These are phyloP conservation scores for Thraustochytrium striatum DNA, from an alignment of 352 stramenopile genomes.

Conservation along the genomic window DNA sequence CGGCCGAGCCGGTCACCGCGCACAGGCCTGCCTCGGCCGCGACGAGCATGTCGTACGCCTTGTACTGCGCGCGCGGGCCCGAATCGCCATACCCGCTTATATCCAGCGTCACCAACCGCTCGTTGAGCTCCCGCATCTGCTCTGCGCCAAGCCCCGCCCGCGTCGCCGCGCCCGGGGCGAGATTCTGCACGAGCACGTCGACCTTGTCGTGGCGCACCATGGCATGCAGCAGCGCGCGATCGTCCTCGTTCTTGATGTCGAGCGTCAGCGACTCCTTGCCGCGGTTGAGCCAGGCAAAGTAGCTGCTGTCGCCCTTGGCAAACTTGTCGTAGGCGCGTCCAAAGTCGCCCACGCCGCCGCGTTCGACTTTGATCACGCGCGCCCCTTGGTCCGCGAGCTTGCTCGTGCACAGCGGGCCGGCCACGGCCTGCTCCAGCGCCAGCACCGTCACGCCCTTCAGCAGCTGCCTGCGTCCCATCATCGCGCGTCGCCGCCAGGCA, in stretches of 20 bases:
- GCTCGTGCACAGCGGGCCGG: conserved; percentile 46
- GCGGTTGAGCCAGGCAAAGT: conserved; percentile 49
- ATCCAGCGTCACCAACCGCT: conserved; percentile 34
- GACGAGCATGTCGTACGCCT: conserved; percentile 48
- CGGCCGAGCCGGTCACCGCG: conserved; percentile 20
- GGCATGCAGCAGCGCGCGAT: background rate
- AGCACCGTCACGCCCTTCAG: conserved; percentile 25
- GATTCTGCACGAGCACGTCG: conserved; percentile 48
- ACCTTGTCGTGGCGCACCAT: conserved; percentile 4
- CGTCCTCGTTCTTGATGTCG: conserved; percentile 21
- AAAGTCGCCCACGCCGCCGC: conserved; percentile 17
- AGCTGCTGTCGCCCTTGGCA: conserved; percentile 31
- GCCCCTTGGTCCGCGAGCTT: conserved; percentile 38
- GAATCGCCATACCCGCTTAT: conserved; percentile 37
- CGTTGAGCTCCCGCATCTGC: conserved; percentile 14
- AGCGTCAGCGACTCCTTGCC: conserved; percentile 44
- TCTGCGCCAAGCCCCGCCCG: conserved; percentile 13
- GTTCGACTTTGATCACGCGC: conserved; percentile 46
- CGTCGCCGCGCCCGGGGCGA: conserved; percentile 31
- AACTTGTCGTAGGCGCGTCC: conserved; percentile 32
- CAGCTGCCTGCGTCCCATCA: background rate
- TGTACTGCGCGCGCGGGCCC: conserved; percentile 25
- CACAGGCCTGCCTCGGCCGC: conserved; percentile 41
- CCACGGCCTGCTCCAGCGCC: conserved; percentile 48
- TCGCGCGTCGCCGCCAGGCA: no score